Evolutionary conservation across 2,329 filamentous ascomycete species (phyloP).

Genomic region (Ophiocordyceps camponoti-floridani): DNA sequence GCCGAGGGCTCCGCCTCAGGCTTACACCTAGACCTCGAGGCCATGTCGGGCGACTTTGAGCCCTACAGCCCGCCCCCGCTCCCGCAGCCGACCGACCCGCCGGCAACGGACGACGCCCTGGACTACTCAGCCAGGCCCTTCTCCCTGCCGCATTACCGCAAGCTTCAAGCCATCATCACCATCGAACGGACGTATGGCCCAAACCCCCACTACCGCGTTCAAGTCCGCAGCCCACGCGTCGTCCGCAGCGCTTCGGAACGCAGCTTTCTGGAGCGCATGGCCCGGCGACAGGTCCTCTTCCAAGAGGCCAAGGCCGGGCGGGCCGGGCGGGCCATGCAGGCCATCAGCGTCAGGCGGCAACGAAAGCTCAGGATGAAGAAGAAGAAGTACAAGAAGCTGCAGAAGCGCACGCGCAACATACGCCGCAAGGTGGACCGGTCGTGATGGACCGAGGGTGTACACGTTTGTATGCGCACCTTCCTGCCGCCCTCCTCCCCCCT

Average conservation of each 20-base stretch:
- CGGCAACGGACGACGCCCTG: constrained; percentile 18
- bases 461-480: neutral
- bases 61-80: constrained; percentile 77
- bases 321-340: constrained; percentile 43
- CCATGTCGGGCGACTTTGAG: constrained; percentile 51
- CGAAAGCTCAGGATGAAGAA: constrained; percentile 99
- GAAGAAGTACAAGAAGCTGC: constrained; percentile 99
- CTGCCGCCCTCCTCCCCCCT: neutral
- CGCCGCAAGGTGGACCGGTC: constrained; percentile 66
- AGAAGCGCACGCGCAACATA: constrained; percentile 77
- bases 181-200: constrained; percentile 47
- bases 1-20: constrained; percentile 38
- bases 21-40: constrained; percentile 47
- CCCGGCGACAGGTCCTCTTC: constrained; percentile 41
- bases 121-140: constrained; percentile 13
- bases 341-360: constrained; percentile 84
- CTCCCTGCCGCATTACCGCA: constrained; percentile 27
- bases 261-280: constrained; percentile 55
- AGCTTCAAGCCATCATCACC: constrained; percentile 47
- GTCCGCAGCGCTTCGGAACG: constrained; percentile 28
- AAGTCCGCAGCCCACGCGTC: constrained; percentile 41
- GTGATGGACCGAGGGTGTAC: neutral
- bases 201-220: constrained; percentile 40
- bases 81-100: constrained; percentile 37
- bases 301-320: constrained; percentile 32